Percentiles rank a stretch among this genome's conserved stretches.
phyloP scores from a whole-genome alignment of 1,139 yeast species.

The Fermentozyma sake region DNA sequence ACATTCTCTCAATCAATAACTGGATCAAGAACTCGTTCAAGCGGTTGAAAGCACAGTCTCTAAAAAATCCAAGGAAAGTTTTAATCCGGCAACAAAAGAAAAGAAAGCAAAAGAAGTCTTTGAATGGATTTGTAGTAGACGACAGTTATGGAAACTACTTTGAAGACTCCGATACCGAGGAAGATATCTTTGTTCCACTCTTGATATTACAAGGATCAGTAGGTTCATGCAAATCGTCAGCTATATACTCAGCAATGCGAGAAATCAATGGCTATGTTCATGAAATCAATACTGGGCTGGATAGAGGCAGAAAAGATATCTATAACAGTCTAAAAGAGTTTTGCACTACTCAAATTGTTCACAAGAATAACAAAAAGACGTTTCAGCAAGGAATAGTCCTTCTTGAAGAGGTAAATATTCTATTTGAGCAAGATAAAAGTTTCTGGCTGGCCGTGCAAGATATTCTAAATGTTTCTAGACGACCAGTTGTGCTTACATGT shows the following conservation, averaged over 20 bases:
- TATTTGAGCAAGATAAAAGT: constrained; percentile 73
- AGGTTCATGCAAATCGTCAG: constrained; percentile 78
- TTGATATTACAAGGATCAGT: constrained; percentile 66
- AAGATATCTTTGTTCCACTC: constrained; percentile 51
- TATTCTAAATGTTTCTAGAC: constrained; percentile 58
- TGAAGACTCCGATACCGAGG: constrained; percentile 22
- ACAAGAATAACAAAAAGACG: constrained; percentile 29
- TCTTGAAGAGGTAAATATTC: constrained; percentile 80
- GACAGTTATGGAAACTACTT: constrained; percentile 15
- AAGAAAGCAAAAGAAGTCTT: constrained; percentile 14
- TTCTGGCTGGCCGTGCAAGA: constrained; percentile 77
- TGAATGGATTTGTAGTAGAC: constrained; percentile 28
- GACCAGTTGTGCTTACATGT: constrained; percentile 82
- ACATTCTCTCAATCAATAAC: constrained; percentile 20
- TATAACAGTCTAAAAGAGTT: constrained; percentile 65
- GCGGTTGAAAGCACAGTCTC: constrained; percentile 29
- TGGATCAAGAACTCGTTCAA: constrained; percentile 53
- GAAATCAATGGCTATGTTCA: constrained; percentile 70
- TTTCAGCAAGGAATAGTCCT: constrained; percentile 66
- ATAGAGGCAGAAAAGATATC: constrained; percentile 70
- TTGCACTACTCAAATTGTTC: constrained; percentile 81
- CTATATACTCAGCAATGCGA: constrained; percentile 65
- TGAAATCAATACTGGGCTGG: constrained; percentile 73
- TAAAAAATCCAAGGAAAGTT: constrained; percentile 27
- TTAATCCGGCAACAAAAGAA: constrained; percentile 17